Evolutionary conservation across 257 asterid genomes (phyloP).

Genomic region (Solanum etuberosum): DNA sequence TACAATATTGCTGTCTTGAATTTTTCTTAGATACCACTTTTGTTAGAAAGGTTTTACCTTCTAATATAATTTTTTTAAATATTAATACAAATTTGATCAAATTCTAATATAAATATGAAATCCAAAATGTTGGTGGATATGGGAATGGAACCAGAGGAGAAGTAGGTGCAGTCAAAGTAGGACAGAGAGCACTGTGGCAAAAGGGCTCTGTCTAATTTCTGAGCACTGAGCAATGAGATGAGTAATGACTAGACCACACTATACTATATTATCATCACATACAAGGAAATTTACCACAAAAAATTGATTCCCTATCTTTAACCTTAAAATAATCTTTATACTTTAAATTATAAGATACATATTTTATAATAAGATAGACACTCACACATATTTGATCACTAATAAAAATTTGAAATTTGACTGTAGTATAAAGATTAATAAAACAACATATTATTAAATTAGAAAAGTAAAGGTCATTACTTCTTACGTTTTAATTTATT

Average conservation of each 20-base stretch:
- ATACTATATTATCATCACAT: conserved; percentile 1
- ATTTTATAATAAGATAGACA: too few species aligned
- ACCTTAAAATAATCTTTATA: neutral
- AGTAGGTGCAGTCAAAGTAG: neutral
- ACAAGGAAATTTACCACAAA: neutral
- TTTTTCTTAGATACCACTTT: too few species aligned
- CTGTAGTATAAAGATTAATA: neutral
- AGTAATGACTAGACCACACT: neutral
- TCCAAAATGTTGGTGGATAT: neutral
- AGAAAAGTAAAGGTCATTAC: neutral
- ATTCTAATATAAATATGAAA: too few species aligned
- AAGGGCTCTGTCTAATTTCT: neutral
- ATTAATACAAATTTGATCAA: too few species aligned
- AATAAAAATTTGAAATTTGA: neutral
- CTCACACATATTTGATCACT: neutral
- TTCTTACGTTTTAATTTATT: too few species aligned
- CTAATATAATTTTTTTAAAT: too few species aligned
- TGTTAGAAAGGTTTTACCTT: too few species aligned
- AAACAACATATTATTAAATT: neutral
- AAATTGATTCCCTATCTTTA: neutral
- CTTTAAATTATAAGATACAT: too few species aligned
- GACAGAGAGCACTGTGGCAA: conserved; percentile 1
- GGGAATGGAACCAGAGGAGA: conserved; percentile 12
- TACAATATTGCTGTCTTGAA: too few species aligned
- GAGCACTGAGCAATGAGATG: neutral